These are phyloP conservation scores for Acacia pycnantha DNA, from an alignment of 331 rosid genomes.

Conservation along the genomic window DNA sequence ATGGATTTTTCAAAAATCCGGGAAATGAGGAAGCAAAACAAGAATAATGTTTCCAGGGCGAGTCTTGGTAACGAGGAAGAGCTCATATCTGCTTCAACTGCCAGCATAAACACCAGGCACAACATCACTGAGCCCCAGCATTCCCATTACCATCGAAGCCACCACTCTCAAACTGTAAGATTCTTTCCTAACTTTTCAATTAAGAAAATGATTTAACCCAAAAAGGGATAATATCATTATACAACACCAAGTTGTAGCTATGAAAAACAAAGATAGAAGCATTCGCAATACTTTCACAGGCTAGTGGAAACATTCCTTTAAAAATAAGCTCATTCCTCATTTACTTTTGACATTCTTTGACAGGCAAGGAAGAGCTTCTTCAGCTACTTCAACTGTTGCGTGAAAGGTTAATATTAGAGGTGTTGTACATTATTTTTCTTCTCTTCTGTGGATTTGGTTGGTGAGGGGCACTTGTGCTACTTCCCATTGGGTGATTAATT, in stretches of 20 bases:
- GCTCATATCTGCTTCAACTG: slow-evolving; percentile 50
- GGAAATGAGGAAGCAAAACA: slow-evolving; percentile 96
- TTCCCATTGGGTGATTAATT: slow-evolving; percentile 18
- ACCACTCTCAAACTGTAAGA: slow-evolving; percentile 77
- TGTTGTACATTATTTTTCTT: slow-evolving; percentile 3
- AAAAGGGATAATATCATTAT: neutral
- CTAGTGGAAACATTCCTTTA: slow-evolving; percentile 13
- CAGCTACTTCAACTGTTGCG: slow-evolving; percentile 91
- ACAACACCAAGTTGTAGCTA: slow-evolving; percentile 26
- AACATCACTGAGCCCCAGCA: slow-evolving; percentile 39
- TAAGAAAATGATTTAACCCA: neutral
- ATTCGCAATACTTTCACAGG: no score
- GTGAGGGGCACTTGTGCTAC: slow-evolving; percentile 10
- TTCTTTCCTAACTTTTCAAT: slow-evolving; percentile 27
- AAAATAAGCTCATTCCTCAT: neutral
- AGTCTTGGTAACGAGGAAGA: slow-evolving; percentile 97
- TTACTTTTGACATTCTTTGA: neutral
- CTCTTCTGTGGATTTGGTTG: slow-evolving; percentile 27
- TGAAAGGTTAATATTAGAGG: slow-evolving; percentile 50
- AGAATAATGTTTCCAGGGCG: slow-evolving; percentile 76
- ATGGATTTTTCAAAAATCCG: slow-evolving; percentile 91
- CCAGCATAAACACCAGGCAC: slow-evolving; percentile 33
- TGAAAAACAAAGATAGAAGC: neutral
- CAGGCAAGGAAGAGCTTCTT: slow-evolving; percentile 73
- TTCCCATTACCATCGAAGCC: slow-evolving; percentile 51